These are phyloP conservation scores for Lepidium africanum DNA, from an alignment of 345 rosid genomes.

Conservation along the genomic window DNA sequence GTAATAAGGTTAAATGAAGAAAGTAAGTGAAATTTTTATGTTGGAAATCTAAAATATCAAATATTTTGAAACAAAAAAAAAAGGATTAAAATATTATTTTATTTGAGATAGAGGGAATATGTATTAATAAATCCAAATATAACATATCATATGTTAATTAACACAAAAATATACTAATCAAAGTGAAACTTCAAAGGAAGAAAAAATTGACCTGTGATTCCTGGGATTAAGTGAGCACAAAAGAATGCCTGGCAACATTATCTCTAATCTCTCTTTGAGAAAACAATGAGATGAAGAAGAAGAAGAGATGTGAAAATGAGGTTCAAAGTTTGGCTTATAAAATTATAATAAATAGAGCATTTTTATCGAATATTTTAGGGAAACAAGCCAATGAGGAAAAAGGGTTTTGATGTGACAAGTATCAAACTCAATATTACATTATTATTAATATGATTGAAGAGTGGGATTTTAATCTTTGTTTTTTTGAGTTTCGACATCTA, in stretches of 20 bases:
- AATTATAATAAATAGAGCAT: neutral
- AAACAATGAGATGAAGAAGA: neutral
- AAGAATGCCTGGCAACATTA: constrained; percentile 47
- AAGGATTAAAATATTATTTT: too few species aligned
- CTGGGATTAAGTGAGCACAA: constrained; percentile 46
- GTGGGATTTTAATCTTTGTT: neutral
- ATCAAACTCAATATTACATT: constrained; percentile 17
- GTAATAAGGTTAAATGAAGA: too few species aligned
- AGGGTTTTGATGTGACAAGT: constrained; percentile 22
- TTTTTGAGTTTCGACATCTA: constrained; percentile 11
- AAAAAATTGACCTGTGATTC: constrained; percentile 32
- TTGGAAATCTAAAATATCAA: too few species aligned
- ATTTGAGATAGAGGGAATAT: too few species aligned
- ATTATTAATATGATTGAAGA: neutral
- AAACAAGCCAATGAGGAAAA: constrained; percentile 6
- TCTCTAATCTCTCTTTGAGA: neutral
- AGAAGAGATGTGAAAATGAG: neutral
- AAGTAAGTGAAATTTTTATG: too few species aligned
- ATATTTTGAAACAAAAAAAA: too few species aligned
- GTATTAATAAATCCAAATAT: neutral
- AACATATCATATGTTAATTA: neutral
- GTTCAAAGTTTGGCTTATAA: constrained; percentile 2
- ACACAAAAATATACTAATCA: neutral
- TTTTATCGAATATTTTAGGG: neutral
- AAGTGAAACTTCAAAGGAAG: neutral